Base-by-base conservation (phyloP, 345 rosid genomes). In the Rhizophora mangle region DNA sequence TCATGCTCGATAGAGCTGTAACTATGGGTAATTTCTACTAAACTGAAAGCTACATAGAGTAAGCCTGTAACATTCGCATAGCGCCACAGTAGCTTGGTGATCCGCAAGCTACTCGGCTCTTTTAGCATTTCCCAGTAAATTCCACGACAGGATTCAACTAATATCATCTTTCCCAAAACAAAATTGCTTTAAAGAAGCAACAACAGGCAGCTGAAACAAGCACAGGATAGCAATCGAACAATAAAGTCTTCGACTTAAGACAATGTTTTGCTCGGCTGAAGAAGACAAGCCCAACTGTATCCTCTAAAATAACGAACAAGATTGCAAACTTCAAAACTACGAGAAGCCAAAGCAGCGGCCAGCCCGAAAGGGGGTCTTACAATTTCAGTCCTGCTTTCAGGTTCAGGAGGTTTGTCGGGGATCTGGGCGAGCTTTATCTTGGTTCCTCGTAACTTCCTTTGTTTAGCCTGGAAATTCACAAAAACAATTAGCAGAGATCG, bases 371-470 rank as follows among this genome's bases (percentile, higher is more conserved):
- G 21, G 18, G 51, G 18, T 72, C 70, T 72, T 37, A 77, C 81
- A 46, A 77, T 61, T 43, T 77, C 57, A 58, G 69, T 49, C 26
- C 68, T 58, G 53, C 21, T 19, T 20, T 67, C 72, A 64, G 77
- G 64, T 64, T 77, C 66, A 2, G 65, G 70, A 68, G 74, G 67
- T 54, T 39, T 58, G 9, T 55, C 61, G 16, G 68, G 74, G 81
- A 72, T 72, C 81, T 77, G 81, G 77, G 62, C 60, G 58, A 22
- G 61, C 64, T 64, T 77, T 27, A 27, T 19, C 67, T 65, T 77
- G 68, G 61, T 27, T 26, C 72, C 71, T 13, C 21, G 66, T 29
- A 67, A 32, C 69, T 69, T 72, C 73, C 77, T 72, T 68, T 51
- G 63, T 43, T 61, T 72, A 68, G 31, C 55, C 77, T 77, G 74